These are phyloP conservation scores for Aspergillus novofumigatus DNA, from an alignment of 2,329 filamentous ascomycete genomes.

Conservation along the genomic window DNA sequence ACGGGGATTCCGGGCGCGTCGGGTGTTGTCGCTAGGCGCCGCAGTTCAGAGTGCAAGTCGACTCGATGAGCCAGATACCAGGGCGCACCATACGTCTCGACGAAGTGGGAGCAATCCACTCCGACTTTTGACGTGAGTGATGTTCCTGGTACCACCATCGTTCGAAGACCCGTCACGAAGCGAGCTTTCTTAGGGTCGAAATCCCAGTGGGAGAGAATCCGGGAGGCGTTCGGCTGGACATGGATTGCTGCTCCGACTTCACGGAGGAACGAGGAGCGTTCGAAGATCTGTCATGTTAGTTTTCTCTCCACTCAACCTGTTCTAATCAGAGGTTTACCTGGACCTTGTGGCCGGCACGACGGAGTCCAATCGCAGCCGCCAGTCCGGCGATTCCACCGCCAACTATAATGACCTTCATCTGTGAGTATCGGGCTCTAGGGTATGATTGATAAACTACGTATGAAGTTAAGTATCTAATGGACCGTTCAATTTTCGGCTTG, in stretches of 20 bases:
- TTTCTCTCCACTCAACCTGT: too few species aligned
- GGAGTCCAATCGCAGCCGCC: background rate
- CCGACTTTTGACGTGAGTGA: background rate
- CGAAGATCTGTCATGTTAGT: background rate
- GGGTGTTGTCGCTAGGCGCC: constrained; percentile 8
- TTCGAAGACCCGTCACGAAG: background rate
- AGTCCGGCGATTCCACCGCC: background rate
- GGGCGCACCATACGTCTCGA: background rate
- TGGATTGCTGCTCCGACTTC: constrained; percentile 29
- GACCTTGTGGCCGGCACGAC: background rate
- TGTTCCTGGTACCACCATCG: background rate
- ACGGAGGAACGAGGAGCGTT: constrained; percentile 7
- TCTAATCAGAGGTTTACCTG: background rate
- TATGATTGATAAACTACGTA: background rate
- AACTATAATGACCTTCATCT: background rate
- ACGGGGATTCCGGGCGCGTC: constrained; percentile 1
- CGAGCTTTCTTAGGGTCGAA: constrained; percentile 14
- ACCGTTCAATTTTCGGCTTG: too few species aligned
- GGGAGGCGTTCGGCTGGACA: constrained; percentile 24
- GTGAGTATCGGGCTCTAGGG: background rate
- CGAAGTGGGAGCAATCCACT: background rate
- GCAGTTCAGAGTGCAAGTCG: constrained; percentile 15
- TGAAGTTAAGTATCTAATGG: background rate
- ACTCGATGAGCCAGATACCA: constrained; percentile 13
- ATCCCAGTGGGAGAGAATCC: constrained; percentile 20